These are phyloP conservation scores for Stereum hirsutum DNA, from an alignment of 1,284 basidiomycete species.

Conservation along the genomic window DNA sequence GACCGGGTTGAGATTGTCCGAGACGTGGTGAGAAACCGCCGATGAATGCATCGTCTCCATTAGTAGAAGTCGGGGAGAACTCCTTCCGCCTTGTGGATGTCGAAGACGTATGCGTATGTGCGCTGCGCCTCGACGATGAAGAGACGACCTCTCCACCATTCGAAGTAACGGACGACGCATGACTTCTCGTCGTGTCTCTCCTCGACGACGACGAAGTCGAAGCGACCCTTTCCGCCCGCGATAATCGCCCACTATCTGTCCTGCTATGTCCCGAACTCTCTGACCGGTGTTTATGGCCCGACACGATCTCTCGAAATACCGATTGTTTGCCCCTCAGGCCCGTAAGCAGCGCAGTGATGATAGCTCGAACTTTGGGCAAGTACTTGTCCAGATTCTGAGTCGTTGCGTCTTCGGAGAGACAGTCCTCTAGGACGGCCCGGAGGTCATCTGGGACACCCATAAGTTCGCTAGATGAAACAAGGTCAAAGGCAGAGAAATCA, in stretches of 20 bases:
- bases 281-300: constrained; percentile 46
- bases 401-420: constrained; percentile 85
- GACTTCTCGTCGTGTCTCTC: constrained; percentile 1
- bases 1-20: constrained; percentile 7
- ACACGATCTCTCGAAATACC: constrained; percentile 59
- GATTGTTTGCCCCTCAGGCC: constrained; percentile 91
- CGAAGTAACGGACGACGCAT: constrained; percentile 6
- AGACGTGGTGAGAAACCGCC: constrained; percentile 36
- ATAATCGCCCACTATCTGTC: constrained; percentile 35
- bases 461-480: constrained; percentile 68
- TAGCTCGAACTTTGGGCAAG: constrained; percentile 85
- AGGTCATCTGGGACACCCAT: constrained; percentile 85
- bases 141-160: constrained; percentile 9
- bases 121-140: constrained; percentile 11
- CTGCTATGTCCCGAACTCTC: constrained; percentile 38
- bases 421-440: constrained; percentile 81
- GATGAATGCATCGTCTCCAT: constrained; percentile 32
- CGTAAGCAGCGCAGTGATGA: constrained; percentile 89
- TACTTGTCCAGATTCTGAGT: constrained; percentile 82
- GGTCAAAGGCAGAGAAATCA: constrained; percentile 4
- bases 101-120: constrained; percentile 9
- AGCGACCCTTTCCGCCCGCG: constrained; percentile 33
- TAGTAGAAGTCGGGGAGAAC: constrained; percentile 18
- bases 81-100: constrained; percentile 19
- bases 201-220: too few relatives aligned